Base-by-base conservation (phyloP, 257 asterid genomes). In the Scutellaria barbata region DNA sequence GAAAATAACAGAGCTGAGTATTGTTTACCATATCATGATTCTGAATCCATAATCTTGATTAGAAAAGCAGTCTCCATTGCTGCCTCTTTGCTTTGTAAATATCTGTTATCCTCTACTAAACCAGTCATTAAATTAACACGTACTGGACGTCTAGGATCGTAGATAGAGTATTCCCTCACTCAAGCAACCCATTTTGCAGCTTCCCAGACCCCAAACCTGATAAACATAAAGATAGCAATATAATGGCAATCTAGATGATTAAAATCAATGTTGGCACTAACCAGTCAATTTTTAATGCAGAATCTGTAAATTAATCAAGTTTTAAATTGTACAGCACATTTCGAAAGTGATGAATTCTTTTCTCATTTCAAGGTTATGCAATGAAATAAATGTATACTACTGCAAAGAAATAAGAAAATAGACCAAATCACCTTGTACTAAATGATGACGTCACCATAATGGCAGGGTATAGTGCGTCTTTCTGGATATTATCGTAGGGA, bases 121-220 rank as follows among this genome's bases (percentile, higher is more conserved):
- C 91, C 99, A 5, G 89, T 77, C 7, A 96, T 88, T 77, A 91
- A 72, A 80, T 89, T 89, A 63, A 94, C 95, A 52, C 92, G 81
- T 7, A 95, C 68, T 1, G 98, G 93, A 20, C 83, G 96, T 6
- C 59, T 86, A 43, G 96, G 96, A 74, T 95, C 98, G 58, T 91
- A 88, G 16, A 77, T 25, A 39, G 96, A 76, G 74, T 65, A 81
- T 63, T 92, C 98, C 72, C 98, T 89, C 73, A 87, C 89, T 56
- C 90, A 85, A 11, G 99, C 96, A 55, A 80, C 90, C 91, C 92
- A 95, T 79, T 91, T 95, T 72, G 98, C 92, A 64, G 99, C 89
- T 84, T 92, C 98, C 98, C 96, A 92, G 46, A 92, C 96, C 58
- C 98, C 98, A 71, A 95, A 92, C 95, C 99, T 95, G 85, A 77